phyloP scores from a whole-genome alignment of 768 basidiomycete genomes.

The Auriscalpium orientale region DNA sequence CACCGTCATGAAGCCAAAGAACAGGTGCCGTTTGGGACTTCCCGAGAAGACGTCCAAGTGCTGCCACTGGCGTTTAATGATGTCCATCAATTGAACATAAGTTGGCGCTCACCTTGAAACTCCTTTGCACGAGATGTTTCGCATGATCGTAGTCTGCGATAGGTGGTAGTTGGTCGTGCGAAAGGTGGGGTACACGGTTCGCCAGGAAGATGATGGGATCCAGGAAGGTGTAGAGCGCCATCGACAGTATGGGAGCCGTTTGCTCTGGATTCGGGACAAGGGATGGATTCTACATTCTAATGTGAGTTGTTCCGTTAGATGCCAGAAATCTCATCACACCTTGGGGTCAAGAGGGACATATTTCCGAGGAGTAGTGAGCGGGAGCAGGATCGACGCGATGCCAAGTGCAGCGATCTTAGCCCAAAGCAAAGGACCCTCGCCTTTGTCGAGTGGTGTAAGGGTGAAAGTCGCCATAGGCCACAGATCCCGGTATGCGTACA shows the following conservation, averaged over 20 bases:
- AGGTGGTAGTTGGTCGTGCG: constrained; percentile 36
- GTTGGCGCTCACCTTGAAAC: constrained; percentile 22
- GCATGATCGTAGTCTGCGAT: constrained; percentile 41
- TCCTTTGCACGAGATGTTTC: constrained; percentile 20
- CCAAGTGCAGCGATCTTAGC: background rate
- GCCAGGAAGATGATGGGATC: constrained; percentile 42
- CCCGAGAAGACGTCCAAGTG: constrained; percentile 20
- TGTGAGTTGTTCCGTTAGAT: background rate
- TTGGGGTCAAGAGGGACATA: background rate
- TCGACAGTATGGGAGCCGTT: constrained; percentile 23
- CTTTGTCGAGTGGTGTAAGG: background rate
- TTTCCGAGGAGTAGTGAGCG: background rate
- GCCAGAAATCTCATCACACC: background rate
- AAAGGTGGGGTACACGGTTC: constrained; percentile 36
- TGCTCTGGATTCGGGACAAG: constrained; percentile 22
- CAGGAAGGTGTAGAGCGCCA: constrained; percentile 42
- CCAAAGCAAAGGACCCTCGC: background rate
- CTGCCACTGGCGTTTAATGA: constrained; percentile 7
- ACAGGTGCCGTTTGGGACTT: constrained; percentile 13
- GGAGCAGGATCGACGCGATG: background rate
- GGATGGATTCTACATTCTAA: constrained; percentile 16
- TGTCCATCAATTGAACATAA: constrained; percentile 16
- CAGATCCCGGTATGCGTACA: background rate
- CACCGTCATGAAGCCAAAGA: constrained; percentile 19
- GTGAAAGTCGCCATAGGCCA: background rate